Evolutionary conservation across 2,329 filamentous ascomycete species (phyloP).

Genomic region (Microsporum canis): DNA sequence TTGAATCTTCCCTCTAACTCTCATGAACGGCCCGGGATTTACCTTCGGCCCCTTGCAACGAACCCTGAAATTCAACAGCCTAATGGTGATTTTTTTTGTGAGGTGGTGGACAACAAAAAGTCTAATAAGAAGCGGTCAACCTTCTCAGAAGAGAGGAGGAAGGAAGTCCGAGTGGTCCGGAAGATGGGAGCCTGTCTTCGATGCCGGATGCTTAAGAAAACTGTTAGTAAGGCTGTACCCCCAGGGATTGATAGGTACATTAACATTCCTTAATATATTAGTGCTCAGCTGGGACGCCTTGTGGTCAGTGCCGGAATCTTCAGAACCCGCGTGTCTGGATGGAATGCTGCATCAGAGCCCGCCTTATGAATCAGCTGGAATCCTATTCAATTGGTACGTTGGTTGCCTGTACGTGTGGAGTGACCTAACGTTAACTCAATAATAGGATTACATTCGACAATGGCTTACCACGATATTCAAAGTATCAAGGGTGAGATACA

Average conservation of each 20-base stretch:
- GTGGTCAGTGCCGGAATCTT: constrained; percentile 48
- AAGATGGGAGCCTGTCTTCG: constrained; percentile 52
- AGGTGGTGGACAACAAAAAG: constrained; percentile 18
- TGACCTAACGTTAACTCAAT: background rate
- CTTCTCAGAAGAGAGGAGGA: constrained; percentile 46
- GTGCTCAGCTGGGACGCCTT: constrained; percentile 50
- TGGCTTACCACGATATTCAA: constrained; percentile 42
- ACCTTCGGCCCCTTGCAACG: constrained; percentile 34
- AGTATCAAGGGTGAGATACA: constrained; percentile 39
- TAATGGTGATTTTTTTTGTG: constrained; percentile 28
- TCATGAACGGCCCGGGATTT: constrained; percentile 16
- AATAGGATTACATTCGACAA: constrained; percentile 39
- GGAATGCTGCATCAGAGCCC: constrained; percentile 47
- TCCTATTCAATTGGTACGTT: constrained; percentile 43
- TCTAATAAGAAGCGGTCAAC: constrained; percentile 41
- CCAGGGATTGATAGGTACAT: background rate
- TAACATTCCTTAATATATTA: constrained; percentile 11
- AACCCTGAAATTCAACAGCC: constrained; percentile 27
- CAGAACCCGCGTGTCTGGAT: constrained; percentile 52
- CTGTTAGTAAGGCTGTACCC: constrained; percentile 24
- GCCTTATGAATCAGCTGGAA: constrained; percentile 47
- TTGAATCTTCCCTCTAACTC: background rate
- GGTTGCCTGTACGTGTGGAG: background rate
- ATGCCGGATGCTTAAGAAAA: constrained; percentile 54
- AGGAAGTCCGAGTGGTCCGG: constrained; percentile 49